These are phyloP conservation scores for Oryza brachyantha DNA, from an alignment of 176 grass and related monocot genomes.

Conservation along the genomic window DNA sequence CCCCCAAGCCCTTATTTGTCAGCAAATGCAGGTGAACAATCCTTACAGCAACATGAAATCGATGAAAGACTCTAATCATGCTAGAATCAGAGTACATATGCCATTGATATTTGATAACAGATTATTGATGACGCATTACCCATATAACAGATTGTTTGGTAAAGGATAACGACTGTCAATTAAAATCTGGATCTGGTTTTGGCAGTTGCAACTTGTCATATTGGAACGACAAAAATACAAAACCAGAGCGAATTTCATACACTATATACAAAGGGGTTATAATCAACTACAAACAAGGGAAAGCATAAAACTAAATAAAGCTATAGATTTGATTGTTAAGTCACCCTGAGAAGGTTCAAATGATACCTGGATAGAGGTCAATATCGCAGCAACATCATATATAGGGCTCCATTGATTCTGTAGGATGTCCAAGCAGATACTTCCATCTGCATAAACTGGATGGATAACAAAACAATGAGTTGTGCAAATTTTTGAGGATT, in stretches of 20 bases:
- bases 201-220: not conserved
- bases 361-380: conserved; percentile 89
- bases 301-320: conserved; percentile 2
- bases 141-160: not conserved
- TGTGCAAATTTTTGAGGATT: not conserved
- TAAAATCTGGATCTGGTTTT: conserved; percentile 1
- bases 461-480: conserved; percentile 15
- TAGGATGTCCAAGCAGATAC: conserved; percentile 95
- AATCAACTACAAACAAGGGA: not conserved
- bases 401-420: conserved; percentile 99
- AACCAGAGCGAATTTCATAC: not conserved
- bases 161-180: not conserved
- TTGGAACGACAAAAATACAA: not conserved
- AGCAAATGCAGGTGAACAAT: not conserved
- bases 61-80: not conserved
- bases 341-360: not conserved
- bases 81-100: not conserved
- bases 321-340: not conserved
- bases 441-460: conserved; percentile 93
- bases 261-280: not conserved
- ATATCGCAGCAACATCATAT: conserved; percentile 97
- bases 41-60: not conserved
- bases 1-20: not conserved
- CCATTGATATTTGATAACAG: conserved; percentile 2
- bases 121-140: conserved; percentile 3